Evolutionary conservation across 106 monocot species (phyloP), one percentile per base, ranked within the genome.

Genomic region (Iris macrosiphon): DNA sequence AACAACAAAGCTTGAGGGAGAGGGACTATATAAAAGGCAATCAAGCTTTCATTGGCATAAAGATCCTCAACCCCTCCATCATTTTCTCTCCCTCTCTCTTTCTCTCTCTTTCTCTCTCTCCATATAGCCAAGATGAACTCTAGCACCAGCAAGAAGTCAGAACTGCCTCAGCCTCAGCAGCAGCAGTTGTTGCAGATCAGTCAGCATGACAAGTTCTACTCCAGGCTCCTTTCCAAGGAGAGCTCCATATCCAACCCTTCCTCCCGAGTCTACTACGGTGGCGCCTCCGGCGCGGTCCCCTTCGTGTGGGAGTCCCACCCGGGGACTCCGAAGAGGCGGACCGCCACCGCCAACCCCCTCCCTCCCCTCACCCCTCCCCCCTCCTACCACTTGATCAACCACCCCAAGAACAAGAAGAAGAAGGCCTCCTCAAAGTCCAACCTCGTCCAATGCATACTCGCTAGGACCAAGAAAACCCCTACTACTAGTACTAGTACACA

Each of bases 271-370:
- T 85, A 76, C 76, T 66, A 63, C 38, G 75, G 70, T 16, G 72
- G 16, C 9, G 57, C 61, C 23, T 7, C 75, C 1, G 74, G 61
- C 26, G 37, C 80, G 3, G 80, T 86, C 2, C 86, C 86, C 4
- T 86, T 86, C 62, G 20, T 44, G 4, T 86, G 86, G 86, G 86
- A 86, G 63, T 77, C 81, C 3, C 45, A 60, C 25, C 86, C 86
- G 1, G 86, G 86, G 5, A 86, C 70, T 4, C 81, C 77, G 14
- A 86, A 81, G 40, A 55, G 57, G 35, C 4, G 46, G 12, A 18
- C 49, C 56, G 12, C 41, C 28, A 20, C 49, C 37, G 24, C 29
- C 52, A 38, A 23, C 24, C 39, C n/a, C n/a, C n/a, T 66, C 43
- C 85, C 70, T 24, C 66, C 76, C 7, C 73, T 81, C 65, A 73